phyloP scores from a whole-genome alignment of 2,329 filamentous ascomycete species.

The Venturia carpophila region DNA sequence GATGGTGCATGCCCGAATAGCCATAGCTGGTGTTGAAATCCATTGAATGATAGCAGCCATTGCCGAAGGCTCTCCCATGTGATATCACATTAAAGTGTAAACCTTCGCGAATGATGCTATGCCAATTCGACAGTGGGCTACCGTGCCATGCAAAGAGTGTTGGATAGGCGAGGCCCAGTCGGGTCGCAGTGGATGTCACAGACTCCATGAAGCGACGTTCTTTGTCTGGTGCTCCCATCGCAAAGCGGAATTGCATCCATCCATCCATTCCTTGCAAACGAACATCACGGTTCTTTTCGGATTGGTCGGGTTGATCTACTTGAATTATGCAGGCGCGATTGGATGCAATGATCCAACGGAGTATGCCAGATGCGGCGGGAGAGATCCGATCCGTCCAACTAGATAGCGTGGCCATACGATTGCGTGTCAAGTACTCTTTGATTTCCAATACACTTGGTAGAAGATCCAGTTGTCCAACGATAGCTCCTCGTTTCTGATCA shows the following conservation, averaged over 20 bases:
- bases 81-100: constrained; percentile 58
- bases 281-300: constrained; percentile 36
- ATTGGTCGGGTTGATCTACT: constrained; percentile 44
- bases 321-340: constrained; percentile 82
- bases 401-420: constrained; percentile 33
- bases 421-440: constrained; percentile 40
- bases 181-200: constrained; percentile 32
- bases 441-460: constrained; percentile 57
- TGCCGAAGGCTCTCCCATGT: constrained; percentile 63
- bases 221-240: constrained; percentile 81
- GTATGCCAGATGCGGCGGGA: constrained; percentile 56
- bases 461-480: constrained; percentile 48
- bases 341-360: constrained; percentile 85
- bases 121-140: constrained; percentile 71
- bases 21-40: constrained; percentile 48
- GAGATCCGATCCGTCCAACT: constrained; percentile 54
- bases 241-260: constrained; percentile 78
- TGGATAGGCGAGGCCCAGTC: constrained; percentile 44
- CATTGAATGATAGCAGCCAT: constrained; percentile 75
- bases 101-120: constrained; percentile 77
- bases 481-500: constrained; percentile 40
- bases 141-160: constrained; percentile 87
- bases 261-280: constrained; percentile 54
- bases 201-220: constrained; percentile 65
- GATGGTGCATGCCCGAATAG: constrained; percentile 36